Conservation (phyloP, 345 rosid genomes). For the Ceriops tagal region DNA sequence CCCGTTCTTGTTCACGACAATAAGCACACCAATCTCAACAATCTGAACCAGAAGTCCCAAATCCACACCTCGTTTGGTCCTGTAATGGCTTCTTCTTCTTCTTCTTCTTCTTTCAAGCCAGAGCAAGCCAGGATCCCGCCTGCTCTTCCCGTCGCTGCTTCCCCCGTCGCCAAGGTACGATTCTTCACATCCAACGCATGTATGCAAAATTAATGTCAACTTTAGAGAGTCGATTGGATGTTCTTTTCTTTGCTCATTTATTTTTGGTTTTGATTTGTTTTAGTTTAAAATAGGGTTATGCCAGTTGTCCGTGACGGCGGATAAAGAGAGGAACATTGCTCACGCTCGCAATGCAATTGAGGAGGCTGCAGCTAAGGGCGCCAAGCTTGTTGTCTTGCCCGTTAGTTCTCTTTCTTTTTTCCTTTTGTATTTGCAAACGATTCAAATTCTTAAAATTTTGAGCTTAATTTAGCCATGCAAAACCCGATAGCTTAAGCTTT, state of each 20-base stretch:
- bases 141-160: slow-evolving; percentile 67
- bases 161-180: slow-evolving; percentile 62
- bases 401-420: slow-evolving; percentile 32
- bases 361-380: slow-evolving; percentile 73
- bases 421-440: too few species aligned
- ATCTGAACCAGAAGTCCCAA: background rate
- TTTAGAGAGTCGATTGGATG: background rate
- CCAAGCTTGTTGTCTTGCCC: slow-evolving; percentile 76
- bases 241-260: background rate
- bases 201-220: background rate
- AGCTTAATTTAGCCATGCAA: too few species aligned
- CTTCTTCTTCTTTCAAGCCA: slow-evolving; percentile 64
- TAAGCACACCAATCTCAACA: background rate
- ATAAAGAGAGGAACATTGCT: slow-evolving; percentile 71
- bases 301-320: slow-evolving; percentile 68
- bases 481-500: too few species aligned
- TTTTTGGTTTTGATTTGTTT: background rate
- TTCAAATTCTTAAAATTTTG: too few species aligned
- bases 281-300: slow-evolving; percentile 87
- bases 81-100: slow-evolving; percentile 35
- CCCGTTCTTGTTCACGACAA: background rate
- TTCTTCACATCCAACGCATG: background rate
- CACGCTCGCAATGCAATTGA: slow-evolving; percentile 62
- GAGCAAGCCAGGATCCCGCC: slow-evolving; percentile 78
- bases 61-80: background rate